Conservation (phyloP, 1,139 yeast genomes). For the Yamadazyma sp. region DNA sequence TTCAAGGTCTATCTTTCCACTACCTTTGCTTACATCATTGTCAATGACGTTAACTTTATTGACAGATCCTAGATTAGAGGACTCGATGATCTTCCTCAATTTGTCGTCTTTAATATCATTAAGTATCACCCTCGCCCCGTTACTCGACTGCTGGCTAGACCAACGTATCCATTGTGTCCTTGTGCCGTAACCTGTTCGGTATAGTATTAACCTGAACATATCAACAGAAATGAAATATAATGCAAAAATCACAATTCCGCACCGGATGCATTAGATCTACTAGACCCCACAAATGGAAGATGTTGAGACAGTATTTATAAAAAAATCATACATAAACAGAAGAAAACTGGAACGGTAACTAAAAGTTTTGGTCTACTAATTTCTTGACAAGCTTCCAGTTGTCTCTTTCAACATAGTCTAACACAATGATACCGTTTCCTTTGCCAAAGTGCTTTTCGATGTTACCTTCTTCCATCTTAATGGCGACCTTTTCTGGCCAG, state of each 20-base stretch:
- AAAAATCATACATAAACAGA: neutral
- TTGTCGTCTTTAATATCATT: slow-evolving; percentile 9
- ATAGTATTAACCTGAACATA: neutral
- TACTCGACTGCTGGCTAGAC: neutral
- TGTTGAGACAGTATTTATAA: too few relatives aligned
- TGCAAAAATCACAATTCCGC: neutral
- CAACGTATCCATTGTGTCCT: neutral
- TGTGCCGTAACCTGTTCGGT: neutral
- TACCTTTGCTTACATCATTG: neutral
- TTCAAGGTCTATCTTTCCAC: neutral
- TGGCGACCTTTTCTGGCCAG: slow-evolving; percentile 73
- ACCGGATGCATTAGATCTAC: neutral
- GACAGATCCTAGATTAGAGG: slow-evolving; percentile 23
- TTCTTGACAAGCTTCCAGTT: slow-evolving; percentile 59
- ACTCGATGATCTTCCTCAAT: slow-evolving; percentile 14
- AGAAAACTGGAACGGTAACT: slow-evolving; percentile 5
- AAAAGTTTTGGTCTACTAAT: slow-evolving; percentile 58
- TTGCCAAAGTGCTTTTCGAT: slow-evolving; percentile 51
- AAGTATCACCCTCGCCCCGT: neutral
- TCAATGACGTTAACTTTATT: slow-evolving; percentile 1
- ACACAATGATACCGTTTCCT: slow-evolving; percentile 60
- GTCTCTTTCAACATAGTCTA: slow-evolving; percentile 66
- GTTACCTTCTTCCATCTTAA: slow-evolving; percentile 48
- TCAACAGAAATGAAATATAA: neutral
- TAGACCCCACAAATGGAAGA: neutral